Evolutionary conservation across 306 rosid genomes (phyloP).

Genomic region (Abrus pulchellus): DNA sequence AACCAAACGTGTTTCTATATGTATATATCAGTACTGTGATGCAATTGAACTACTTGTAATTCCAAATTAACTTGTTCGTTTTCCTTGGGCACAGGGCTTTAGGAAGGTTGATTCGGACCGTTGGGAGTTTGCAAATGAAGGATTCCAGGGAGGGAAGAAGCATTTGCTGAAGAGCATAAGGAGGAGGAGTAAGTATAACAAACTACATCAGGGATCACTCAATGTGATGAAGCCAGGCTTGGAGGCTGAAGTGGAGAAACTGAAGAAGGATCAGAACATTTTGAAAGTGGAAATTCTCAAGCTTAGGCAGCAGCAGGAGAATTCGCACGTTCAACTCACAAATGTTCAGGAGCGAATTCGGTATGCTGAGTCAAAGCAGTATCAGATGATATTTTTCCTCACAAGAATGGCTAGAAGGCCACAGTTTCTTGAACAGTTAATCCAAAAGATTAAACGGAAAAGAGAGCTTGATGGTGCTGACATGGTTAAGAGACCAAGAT

Average conservation of each 20-base stretch:
- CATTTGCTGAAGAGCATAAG: slow-evolving; percentile 88
- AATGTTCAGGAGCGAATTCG: slow-evolving; percentile 64
- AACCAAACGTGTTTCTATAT: too few species aligned
- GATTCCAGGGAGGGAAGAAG: slow-evolving; percentile 84
- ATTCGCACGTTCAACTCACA: slow-evolving; percentile 60
- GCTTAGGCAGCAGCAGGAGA: slow-evolving; percentile 70
- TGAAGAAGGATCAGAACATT: slow-evolving; percentile 69
- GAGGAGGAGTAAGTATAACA: slow-evolving; percentile 69
- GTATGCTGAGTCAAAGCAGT: slow-evolving; percentile 64
- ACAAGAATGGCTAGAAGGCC: slow-evolving; percentile 62
- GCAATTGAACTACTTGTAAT: not conserved
- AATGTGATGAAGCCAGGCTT: slow-evolving; percentile 51
- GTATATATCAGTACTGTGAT: not conserved
- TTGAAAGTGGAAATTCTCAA: slow-evolving; percentile 71
- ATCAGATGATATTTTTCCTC: slow-evolving; percentile 71
- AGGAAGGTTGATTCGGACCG: slow-evolving; percentile 84
- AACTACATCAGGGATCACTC: slow-evolving; percentile 53
- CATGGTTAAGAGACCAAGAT: slow-evolving; percentile 63
- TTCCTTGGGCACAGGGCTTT: slow-evolving; percentile 68
- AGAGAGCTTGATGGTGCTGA: slow-evolving; percentile 61
- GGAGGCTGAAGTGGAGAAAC: slow-evolving; percentile 69
- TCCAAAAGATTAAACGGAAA: slow-evolving; percentile 57
- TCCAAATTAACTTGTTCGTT: not conserved
- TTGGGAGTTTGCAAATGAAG: slow-evolving; percentile 97
- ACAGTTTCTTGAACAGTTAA: slow-evolving; percentile 52